phyloP scores from a whole-genome alignment of 192 early-diverging fungal genomes.

The Umbelopsis sp. region DNA sequence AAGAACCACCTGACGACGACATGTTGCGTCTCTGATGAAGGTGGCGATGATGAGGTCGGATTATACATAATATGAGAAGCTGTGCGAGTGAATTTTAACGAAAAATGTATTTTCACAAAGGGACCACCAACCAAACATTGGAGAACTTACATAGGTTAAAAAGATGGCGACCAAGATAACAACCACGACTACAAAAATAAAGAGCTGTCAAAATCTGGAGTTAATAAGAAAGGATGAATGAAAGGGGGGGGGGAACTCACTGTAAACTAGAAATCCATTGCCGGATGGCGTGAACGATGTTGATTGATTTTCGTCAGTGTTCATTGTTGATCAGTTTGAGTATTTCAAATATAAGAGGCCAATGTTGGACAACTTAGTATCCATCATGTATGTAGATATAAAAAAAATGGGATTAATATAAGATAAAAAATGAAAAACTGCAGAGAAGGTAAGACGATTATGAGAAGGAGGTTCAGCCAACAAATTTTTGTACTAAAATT shows the following conservation, averaged over 20 bases:
- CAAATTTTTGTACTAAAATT: no score
- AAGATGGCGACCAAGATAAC: constrained; percentile 8
- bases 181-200: neutral
- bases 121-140: no score
- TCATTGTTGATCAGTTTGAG: neutral
- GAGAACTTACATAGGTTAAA: constrained; percentile 2
- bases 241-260: neutral
- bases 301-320: neutral
- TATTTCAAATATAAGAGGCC: neutral
- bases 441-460: no score
- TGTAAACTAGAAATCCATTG: constrained; percentile 5
- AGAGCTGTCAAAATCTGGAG: neutral
- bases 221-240: neutral
- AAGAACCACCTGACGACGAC: neutral
- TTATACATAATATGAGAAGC: neutral
- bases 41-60: neutral
- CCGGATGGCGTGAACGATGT: neutral
- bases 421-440: no score
- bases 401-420: no score
- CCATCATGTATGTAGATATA: neutral
- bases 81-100: neutral
- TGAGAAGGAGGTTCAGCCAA: neutral
- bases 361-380: neutral
- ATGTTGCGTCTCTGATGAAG: neutral
- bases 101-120: no score